Percentiles rank a stretch among this genome's conserved stretches.
Conservation (phyloP, 257 asterid genomes). For the Parsonsia alboflavescens region DNA sequence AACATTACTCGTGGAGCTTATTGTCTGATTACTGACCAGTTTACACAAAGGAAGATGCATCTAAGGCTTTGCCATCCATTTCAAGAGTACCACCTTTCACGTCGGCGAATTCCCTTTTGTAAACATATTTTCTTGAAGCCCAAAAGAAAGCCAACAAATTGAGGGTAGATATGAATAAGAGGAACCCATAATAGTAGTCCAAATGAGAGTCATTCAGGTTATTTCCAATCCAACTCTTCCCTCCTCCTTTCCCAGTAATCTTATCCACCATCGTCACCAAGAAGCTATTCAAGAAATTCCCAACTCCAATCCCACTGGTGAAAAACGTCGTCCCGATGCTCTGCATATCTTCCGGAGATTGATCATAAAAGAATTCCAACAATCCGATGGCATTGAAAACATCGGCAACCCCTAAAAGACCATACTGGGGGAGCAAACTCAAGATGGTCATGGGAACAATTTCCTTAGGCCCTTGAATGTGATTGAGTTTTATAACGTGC, state of each 20-base stretch:
- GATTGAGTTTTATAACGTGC: conserved; percentile 27
- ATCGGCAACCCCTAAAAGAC: conserved; percentile 62
- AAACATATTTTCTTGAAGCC: conserved; percentile 60
- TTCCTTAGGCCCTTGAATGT: conserved; percentile 25
- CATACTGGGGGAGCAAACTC: conserved; percentile 61
- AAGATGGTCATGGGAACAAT: conserved; percentile 71
- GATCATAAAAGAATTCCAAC: conserved; percentile 80
- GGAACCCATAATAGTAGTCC: conserved; percentile 70
- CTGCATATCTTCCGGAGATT: conserved; percentile 82
- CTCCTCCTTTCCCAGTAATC: conserved; percentile 46
- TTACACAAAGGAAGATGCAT: conserved; percentile 30
- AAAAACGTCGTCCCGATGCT: conserved; percentile 81
- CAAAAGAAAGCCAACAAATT: conserved; percentile 46
- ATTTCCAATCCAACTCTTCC: conserved; percentile 83
- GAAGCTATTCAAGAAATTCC: conserved; percentile 79
- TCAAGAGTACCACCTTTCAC: conserved; percentile 31
- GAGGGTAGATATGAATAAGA: conserved; percentile 39
- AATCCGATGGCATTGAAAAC: conserved; percentile 77
- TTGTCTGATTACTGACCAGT: neutral
- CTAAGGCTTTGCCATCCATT: conserved; percentile 39
- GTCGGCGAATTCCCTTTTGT: conserved; percentile 52
- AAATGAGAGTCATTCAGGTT: conserved; percentile 71
- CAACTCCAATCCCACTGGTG: conserved; percentile 80
- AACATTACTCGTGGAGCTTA: neutral
- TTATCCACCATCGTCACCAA: conserved; percentile 69